A percentile compares a stretch with the other conserved stretches of the same genome.
phyloP scores from a whole-genome alignment of 495 filamentous ascomycete species.

The Venustampulla echinocandica region DNA sequence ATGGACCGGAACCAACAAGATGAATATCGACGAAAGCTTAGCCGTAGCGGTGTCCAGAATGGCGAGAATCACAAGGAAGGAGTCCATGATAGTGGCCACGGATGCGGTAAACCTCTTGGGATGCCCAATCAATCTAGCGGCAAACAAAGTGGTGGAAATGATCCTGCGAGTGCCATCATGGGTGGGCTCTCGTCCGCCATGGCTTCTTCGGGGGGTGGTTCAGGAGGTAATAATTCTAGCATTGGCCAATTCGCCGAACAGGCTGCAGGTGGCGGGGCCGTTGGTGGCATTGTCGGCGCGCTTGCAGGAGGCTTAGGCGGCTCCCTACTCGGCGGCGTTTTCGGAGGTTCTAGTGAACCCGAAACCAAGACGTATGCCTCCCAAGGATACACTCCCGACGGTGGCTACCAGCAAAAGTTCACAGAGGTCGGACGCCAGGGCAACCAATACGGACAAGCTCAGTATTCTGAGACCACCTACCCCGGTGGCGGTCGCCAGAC shows the following conservation, averaged over 20 bases:
- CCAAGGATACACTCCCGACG: slow-evolving; percentile 28
- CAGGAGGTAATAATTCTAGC: slow-evolving; percentile 1
- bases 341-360: slow-evolving; percentile 23
- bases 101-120: slow-evolving; percentile 64
- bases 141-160: not conserved
- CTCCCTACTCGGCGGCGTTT: slow-evolving; percentile 30
- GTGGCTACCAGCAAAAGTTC: slow-evolving; percentile 29
- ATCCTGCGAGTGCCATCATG: slow-evolving; percentile 2
- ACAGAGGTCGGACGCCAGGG: slow-evolving; percentile 24
- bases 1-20: slow-evolving; percentile 52
- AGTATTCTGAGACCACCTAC: slow-evolving; percentile 29
- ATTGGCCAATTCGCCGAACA: slow-evolving; percentile 36
- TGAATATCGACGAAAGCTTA: slow-evolving; percentile 60
- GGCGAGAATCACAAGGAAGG: slow-evolving; percentile 80
- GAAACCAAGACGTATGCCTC: slow-evolving; percentile 18
- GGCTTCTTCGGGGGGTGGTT: not conserved
- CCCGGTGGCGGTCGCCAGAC: slow-evolving; percentile 28
- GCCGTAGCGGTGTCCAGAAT: slow-evolving; percentile 61
- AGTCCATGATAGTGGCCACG: slow-evolving; percentile 75
- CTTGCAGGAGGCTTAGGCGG: slow-evolving; percentile 40
- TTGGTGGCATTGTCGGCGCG: slow-evolving; percentile 44
- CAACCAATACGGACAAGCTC: slow-evolving; percentile 32
- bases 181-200: slow-evolving; percentile 6
- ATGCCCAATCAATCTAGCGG: slow-evolving; percentile 26
- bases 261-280: slow-evolving; percentile 27